Percentiles rank a stretch among this genome's conserved stretches.
Evolutionary conservation across 345 rosid species (phyloP).

Genomic region (Combretum micranthum): DNA sequence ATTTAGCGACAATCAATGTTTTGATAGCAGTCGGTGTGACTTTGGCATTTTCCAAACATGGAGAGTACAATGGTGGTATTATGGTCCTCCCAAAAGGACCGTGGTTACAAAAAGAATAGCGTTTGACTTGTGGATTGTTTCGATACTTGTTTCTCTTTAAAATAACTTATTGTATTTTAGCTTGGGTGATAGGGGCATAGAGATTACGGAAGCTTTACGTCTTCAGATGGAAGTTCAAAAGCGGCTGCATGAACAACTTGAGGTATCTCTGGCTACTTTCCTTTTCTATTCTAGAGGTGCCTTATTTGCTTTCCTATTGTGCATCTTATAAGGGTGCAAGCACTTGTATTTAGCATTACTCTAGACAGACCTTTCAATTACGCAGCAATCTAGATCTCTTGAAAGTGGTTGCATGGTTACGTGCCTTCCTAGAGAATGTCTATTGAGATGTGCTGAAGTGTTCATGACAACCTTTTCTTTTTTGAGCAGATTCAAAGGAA

Average conservation of each 20-base stretch:
- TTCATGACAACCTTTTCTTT: too few relatives aligned
- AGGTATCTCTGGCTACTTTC: constrained; percentile 35
- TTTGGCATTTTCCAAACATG: too few relatives aligned
- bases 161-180: background rate
- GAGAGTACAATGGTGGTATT: background rate
- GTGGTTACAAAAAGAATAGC: background rate
- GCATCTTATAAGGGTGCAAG: too few relatives aligned
- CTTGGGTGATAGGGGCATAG: constrained; percentile 46
- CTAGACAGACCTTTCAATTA: too few relatives aligned
- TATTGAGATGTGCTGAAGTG: too few relatives aligned
- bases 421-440: too few relatives aligned
- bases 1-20: too few relatives aligned
- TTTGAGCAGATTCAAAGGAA: constrained; percentile 71
- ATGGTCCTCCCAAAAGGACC: background rate
- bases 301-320: background rate
- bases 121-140: constrained; percentile 4
- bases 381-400: too few relatives aligned
- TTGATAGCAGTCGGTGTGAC: too few relatives aligned
- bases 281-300: background rate
- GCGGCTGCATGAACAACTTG: constrained; percentile 88
- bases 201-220: constrained; percentile 82
- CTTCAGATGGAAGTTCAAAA: constrained; percentile 90
- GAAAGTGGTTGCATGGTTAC: too few relatives aligned
- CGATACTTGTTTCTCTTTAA: constrained; percentile 1
- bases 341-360: too few relatives aligned